Conservation (phyloP, 768 basidiomycete genomes). For the Mrakia frigida region DNA sequence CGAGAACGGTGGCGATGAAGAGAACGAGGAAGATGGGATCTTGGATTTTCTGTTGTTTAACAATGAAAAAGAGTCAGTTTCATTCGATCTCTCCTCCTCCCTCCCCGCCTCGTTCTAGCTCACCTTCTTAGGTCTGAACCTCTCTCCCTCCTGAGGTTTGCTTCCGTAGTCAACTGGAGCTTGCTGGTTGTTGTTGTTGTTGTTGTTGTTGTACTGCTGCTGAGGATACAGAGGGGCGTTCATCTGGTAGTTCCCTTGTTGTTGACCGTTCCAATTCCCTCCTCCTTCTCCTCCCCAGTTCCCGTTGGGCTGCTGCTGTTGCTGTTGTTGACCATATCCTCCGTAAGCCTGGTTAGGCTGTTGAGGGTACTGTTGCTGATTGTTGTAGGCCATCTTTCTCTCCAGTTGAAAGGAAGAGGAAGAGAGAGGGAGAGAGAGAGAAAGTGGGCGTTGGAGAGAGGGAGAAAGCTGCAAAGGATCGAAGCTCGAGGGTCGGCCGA, state of each 20-base stretch:
- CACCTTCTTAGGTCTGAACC: constrained; percentile 51
- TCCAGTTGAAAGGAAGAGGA: neutral
- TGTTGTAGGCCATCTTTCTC: neutral
- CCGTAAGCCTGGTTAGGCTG: neutral
- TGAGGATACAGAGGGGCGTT: constrained; percentile 21
- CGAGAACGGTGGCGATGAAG: constrained; percentile 68
- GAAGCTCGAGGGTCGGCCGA: neutral
- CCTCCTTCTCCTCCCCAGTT: neutral
- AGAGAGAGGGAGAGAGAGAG: neutral
- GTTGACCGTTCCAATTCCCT: neutral
- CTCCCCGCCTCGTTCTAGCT: neutral
- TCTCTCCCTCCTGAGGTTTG: constrained; percentile 35
- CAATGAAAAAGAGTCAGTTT: neutral
- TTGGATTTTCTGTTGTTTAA: constrained; percentile 50
- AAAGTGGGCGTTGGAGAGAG: neutral
- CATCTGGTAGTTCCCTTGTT: constrained; percentile 18
- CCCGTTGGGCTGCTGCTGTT: constrained; percentile 15
- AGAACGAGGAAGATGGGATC: constrained; percentile 66
- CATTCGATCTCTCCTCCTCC: neutral
- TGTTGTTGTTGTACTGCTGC: constrained; percentile 2
- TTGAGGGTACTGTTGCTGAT: constrained; percentile 7
- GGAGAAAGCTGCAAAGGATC: too few relatives aligned
- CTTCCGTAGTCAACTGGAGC: neutral
- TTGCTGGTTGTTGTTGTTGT: neutral
- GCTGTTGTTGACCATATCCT: constrained; percentile 11